Base-by-base conservation (phyloP, 768 basidiomycete genomes). In the Pholiota conissans region DNA sequence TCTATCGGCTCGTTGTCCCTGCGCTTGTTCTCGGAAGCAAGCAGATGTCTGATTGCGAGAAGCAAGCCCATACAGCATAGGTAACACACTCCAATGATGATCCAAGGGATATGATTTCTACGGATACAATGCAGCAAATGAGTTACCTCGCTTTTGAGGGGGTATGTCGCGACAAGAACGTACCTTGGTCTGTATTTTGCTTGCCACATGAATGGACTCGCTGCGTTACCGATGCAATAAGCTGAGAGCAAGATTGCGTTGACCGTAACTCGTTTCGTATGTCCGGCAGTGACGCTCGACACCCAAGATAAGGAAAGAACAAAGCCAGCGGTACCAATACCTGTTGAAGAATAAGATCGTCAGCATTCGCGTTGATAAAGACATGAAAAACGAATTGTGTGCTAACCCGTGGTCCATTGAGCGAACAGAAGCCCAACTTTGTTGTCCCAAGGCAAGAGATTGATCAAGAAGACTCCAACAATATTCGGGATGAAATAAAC, bases 161-260 rank as follows among this genome's bases (percentile, higher is more conserved):
- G 34, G 5, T 3, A 35, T n/a, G 26, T 20, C 14, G 11, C 18
- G 26, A 5, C 14, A 45, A 3, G 18, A 51, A 50, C 71, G 20
- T 55, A 86, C 86, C 87, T 79, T 5, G 88, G 89, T 58, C 79
- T 80, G 65, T 87, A 90, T 67, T 81, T 74, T 0, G 74, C 74
- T 65, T 85, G 81, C 89, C 89, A 91, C 86, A 91, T 89, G 64
- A 89, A 87, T 0, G 89, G 89, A n/a, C 83, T 84, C 1, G 81
- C 82, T 2, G 87, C 74, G 56, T 91, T 90, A 8, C 82, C 84
- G 24, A 81, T 71, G 58, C 79, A 81, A 65, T 91, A 92, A 0
- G 87, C 86, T 40, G 80, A 80, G 10, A 92, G 76, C 79, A 91
- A 81, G 60, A 92, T 84, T 0, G 90, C 87, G 64, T 91, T 91